Conservation (phyloP, 2,329 filamentous ascomycete genomes). For the Coniella vitis region DNA sequence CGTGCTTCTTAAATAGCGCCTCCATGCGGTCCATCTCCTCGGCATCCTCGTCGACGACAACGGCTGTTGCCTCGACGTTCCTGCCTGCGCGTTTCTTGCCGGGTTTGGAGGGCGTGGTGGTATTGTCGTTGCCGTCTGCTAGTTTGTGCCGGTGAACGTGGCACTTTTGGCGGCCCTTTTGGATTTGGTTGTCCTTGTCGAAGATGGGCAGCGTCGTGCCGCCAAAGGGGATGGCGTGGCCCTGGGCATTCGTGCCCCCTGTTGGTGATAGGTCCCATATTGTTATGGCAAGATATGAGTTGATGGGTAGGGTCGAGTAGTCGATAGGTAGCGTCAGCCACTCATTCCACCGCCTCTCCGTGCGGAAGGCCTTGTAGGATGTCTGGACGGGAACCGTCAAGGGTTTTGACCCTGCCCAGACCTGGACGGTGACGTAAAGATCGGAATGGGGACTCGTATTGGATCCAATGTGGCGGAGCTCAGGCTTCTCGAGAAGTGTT, state of each 20-base stretch:
- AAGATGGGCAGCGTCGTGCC: constrained; percentile 92
- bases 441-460: constrained; percentile 79
- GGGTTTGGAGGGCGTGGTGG: constrained; percentile 67
- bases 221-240: constrained; percentile 83
- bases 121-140: constrained; percentile 78
- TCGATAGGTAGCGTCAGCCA: constrained; percentile 86
- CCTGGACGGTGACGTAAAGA: constrained; percentile 84
- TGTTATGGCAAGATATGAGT: constrained; percentile 83
- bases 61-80: constrained; percentile 35
- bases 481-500: constrained; percentile 67
- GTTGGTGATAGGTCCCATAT: constrained; percentile 89
- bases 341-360: constrained; percentile 81
- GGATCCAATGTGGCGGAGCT: constrained; percentile 81
- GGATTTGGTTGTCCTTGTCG: constrained; percentile 81
- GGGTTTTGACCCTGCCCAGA: constrained; percentile 95
- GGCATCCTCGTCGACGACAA: constrained; percentile 59
- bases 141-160: constrained; percentile 72
- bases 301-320: constrained; percentile 74
- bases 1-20: constrained; percentile 89
- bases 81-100: constrained; percentile 42
- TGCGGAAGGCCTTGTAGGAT: constrained; percentile 83
- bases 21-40: constrained; percentile 87
- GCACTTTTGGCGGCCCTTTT: constrained; percentile 91
- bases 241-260: constrained; percentile 60
- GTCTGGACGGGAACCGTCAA: constrained; percentile 89